Percentiles rank a stretch among this genome's conserved stretches.
Evolutionary conservation across 192 early-diverging fungal genomes (phyloP).

Genomic region (Mortierella antarctica): DNA sequence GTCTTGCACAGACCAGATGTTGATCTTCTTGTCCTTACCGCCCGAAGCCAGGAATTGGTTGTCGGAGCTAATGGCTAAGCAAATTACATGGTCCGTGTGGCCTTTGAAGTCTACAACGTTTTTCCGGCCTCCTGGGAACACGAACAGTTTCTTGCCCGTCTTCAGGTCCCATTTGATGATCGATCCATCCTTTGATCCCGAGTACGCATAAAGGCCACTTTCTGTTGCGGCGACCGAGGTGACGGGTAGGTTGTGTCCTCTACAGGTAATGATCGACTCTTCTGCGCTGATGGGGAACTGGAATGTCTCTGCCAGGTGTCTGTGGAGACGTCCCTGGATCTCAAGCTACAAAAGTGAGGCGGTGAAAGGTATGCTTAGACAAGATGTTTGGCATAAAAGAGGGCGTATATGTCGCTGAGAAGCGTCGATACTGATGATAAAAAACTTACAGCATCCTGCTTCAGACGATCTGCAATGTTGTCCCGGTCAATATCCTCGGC

Average conservation of each 20-base stretch:
- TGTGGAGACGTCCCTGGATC: slow-evolving; percentile 33
- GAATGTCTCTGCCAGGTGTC: slow-evolving; percentile 44
- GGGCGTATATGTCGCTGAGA: slow-evolving; percentile 64
- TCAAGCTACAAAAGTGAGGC: slow-evolving; percentile 23
- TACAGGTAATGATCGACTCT: slow-evolving; percentile 54
- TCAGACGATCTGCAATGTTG: slow-evolving; percentile 88
- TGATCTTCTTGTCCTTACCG: slow-evolving; percentile 90
- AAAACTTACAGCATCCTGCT: slow-evolving; percentile 76
- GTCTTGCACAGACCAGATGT: slow-evolving; percentile 89
- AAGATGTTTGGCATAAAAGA: slow-evolving; percentile 19
- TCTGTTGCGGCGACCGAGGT: slow-evolving; percentile 84
- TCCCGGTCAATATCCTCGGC: slow-evolving; percentile 94
- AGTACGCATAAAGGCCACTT: slow-evolving; percentile 75
- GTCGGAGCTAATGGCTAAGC: slow-evolving; percentile 76
- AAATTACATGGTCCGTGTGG: slow-evolving; percentile 81
- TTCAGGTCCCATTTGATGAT: slow-evolving; percentile 91
- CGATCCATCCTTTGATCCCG: slow-evolving; percentile 91
- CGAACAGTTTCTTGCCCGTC: slow-evolving; percentile 73
- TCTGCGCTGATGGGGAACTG: slow-evolving; percentile 53
- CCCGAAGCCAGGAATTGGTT: slow-evolving; percentile 82
- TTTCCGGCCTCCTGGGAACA: slow-evolving; percentile 83
- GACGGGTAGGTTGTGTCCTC: slow-evolving; percentile 80
- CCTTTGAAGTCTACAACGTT: slow-evolving; percentile 68
- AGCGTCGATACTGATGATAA: not conserved
- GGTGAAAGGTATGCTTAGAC: not conserved